A percentile compares a stretch with the other conserved stretches of the same genome.
Evolutionary conservation across 2,329 filamentous ascomycete genomes (phyloP).

Genomic region (Sclerotinia trifoliorum): DNA sequence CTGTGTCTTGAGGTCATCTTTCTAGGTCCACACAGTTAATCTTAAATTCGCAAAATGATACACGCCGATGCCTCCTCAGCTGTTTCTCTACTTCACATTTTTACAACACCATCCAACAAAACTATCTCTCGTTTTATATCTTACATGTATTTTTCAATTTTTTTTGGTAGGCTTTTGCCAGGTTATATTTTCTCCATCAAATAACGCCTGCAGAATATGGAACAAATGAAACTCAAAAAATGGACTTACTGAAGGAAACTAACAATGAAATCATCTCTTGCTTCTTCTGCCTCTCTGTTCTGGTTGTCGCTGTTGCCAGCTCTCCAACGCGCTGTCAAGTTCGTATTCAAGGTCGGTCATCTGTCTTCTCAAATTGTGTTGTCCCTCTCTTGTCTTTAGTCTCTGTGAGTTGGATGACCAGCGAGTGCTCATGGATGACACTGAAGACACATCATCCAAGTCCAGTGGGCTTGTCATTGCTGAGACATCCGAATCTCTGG

Average conservation of each 20-base stretch:
- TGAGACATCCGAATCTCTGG: background rate
- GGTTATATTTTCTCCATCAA: background rate
- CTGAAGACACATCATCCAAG: background rate
- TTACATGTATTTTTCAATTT: background rate
- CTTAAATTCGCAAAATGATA: background rate
- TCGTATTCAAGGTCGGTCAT: background rate
- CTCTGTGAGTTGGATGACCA: background rate
- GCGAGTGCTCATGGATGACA: slow-evolving; percentile 1
- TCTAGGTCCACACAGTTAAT: too few relatives aligned
- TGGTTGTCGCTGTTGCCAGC: background rate
- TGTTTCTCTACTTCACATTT: background rate
- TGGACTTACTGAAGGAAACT: background rate
- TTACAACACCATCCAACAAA: background rate
- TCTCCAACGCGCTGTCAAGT: slow-evolving; percentile 13
- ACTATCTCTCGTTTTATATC: background rate
- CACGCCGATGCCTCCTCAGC: background rate
- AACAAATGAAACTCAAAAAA: background rate
- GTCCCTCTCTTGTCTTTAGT: background rate
- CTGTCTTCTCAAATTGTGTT: background rate
- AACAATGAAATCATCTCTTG: background rate
- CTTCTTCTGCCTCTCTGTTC: background rate
- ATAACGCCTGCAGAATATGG: background rate
- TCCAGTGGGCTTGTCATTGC: background rate
- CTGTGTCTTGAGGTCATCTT: background rate
- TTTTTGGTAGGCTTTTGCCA: background rate